Percentiles rank a stretch among this genome's conserved stretches.
phyloP scores from a whole-genome alignment of 2,329 filamentous ascomycete species.

The Penicillium thymicola region DNA sequence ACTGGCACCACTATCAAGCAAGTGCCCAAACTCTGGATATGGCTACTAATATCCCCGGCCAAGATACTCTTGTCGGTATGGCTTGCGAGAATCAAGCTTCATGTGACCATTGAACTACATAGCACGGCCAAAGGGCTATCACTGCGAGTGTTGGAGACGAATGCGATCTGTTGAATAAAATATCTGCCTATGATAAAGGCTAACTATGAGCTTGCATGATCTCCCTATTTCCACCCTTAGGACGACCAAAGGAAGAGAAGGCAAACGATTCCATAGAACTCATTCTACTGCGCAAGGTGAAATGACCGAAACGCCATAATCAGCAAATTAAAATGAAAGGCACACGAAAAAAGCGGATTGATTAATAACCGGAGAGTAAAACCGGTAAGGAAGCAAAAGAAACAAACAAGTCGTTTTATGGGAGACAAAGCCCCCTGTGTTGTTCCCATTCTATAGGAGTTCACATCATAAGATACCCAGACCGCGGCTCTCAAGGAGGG shows the following conservation, averaged over 20 bases:
- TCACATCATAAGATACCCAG: not conserved
- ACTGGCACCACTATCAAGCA: too few relatives aligned
- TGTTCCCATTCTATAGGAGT: too few relatives aligned
- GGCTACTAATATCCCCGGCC: too few relatives aligned
- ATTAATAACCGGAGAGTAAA: not conserved
- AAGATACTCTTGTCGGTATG: not conserved
- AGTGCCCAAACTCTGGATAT: too few relatives aligned
- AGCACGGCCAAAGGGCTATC: not conserved
- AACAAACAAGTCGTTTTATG: too few relatives aligned
- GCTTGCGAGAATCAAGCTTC: not conserved
- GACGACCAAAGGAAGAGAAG: not conserved
- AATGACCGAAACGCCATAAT: not conserved
- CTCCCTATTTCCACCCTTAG: not conserved
- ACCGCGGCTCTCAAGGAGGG: not conserved
- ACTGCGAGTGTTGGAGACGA: not conserved
- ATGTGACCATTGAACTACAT: not conserved
- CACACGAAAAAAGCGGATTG: not conserved
- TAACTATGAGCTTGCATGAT: not conserved
- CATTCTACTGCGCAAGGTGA: not conserved
- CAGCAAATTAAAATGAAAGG: not conserved
- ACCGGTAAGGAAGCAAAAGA: not conserved
- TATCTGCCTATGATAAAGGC: not conserved
- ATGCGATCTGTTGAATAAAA: not conserved
- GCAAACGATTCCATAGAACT: not conserved
- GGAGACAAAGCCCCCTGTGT: not conserved